Percentiles rank a stretch among this genome's conserved stretches.
Evolutionary conservation across 805 yeast genomes (phyloP).

Genomic region (Kazachstania viticola): DNA sequence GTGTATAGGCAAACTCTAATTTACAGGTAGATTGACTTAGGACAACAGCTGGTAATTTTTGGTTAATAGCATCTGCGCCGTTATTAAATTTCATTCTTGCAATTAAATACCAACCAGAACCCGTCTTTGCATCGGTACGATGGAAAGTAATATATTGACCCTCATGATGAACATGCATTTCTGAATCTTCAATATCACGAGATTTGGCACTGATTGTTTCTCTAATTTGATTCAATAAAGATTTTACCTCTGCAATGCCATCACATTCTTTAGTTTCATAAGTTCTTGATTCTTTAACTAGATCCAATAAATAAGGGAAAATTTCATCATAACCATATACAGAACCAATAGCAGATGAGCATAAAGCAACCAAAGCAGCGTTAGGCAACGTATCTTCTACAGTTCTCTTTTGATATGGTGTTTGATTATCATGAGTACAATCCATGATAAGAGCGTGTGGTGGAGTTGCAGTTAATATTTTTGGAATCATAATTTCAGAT

Average conservation of each 20-base stretch:
- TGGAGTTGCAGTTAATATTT: constrained; percentile 50
- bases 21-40: constrained; percentile 51
- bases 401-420: constrained; percentile 79
- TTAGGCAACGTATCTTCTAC: constrained; percentile 90
- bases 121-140: constrained; percentile 70
- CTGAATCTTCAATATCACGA: constrained; percentile 47
- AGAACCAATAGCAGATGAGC: constrained; percentile 89
- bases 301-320: constrained; percentile 69
- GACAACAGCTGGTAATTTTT: constrained; percentile 44
- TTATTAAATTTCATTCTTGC: constrained; percentile 70
- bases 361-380: constrained; percentile 87
- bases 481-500: constrained; percentile 61
- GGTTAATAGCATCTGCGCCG: constrained; percentile 38
- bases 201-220: constrained; percentile 41
- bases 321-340: constrained; percentile 91
- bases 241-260: constrained; percentile 74
- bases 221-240: constrained; percentile 46
- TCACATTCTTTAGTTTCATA: constrained; percentile 36
- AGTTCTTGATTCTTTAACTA: constrained; percentile 61
- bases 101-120: constrained; percentile 78
- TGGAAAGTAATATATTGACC: constrained; percentile 88
- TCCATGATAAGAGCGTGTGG: constrained; percentile 96
- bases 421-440: constrained; percentile 93
- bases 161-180: constrained; percentile 89
- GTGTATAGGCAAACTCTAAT: constrained; percentile 45